A percentile compares a stretch with the other conserved stretches of the same genome.
Conservation (phyloP, 2,329 filamentous ascomycete genomes). For the Bisporella sp. region DNA sequence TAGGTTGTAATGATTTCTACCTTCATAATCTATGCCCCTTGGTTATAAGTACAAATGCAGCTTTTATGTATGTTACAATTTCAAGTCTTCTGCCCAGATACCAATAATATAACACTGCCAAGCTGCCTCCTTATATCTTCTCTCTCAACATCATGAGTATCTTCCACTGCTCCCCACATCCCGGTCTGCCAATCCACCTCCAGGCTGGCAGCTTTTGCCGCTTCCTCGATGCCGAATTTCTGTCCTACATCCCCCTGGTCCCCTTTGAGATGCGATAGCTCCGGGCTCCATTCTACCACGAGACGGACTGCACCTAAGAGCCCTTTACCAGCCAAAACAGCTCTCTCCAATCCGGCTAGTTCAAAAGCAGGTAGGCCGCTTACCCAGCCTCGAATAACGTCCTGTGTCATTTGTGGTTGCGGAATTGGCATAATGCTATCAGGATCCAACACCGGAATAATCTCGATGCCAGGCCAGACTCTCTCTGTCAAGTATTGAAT, state of each 20-base stretch:
- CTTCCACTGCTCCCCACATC: slow-evolving; percentile 91
- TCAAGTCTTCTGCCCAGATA: slow-evolving; percentile 44
- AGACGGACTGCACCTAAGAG: slow-evolving; percentile 70
- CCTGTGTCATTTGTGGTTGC: slow-evolving; percentile 68
- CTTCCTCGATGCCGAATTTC: slow-evolving; percentile 75
- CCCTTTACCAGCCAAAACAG: slow-evolving; percentile 79
- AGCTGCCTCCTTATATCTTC: slow-evolving; percentile 85
- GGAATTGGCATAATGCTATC: slow-evolving; percentile 67
- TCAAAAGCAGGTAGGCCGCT: slow-evolving; percentile 67
- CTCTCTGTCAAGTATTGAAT: slow-evolving; percentile 62
- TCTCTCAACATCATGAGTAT: slow-evolving; percentile 93
- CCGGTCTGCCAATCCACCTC: slow-evolving; percentile 88
- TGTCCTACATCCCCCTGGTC: slow-evolving; percentile 19
- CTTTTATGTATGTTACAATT: too few species aligned
- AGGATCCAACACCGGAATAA: slow-evolving; percentile 73
- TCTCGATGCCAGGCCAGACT: slow-evolving; percentile 78
- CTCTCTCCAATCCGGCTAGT: slow-evolving; percentile 79
- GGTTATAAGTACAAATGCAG: too few species aligned
- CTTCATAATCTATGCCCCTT: too few species aligned
- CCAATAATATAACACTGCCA: slow-evolving; percentile 77
- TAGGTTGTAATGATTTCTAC: too few species aligned
- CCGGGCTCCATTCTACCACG: slow-evolving; percentile 81
- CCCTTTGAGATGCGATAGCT: slow-evolving; percentile 46
- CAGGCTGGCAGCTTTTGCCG: slow-evolving; percentile 66
- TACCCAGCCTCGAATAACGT: slow-evolving; percentile 75